Percentiles rank a stretch among this genome's conserved stretches.
Conservation (phyloP, 495 filamentous ascomycete genomes). For the Hyaloscypha variabilis region DNA sequence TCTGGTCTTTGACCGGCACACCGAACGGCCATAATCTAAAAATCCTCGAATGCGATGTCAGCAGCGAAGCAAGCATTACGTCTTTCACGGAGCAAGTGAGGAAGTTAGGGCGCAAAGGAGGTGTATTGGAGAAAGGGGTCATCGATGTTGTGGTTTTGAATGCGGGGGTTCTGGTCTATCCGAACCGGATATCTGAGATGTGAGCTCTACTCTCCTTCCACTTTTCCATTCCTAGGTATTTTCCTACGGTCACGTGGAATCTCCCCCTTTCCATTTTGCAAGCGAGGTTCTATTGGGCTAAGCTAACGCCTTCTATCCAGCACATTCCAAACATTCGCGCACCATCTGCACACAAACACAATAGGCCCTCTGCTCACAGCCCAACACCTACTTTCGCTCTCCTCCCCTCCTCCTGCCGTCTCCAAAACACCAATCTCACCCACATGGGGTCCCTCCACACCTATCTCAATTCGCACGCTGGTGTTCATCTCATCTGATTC, state of each 20-base stretch:
- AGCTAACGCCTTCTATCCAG: not conserved
- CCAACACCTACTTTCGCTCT: conserved; percentile 49
- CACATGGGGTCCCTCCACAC: conserved; percentile 20
- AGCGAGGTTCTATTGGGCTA: not conserved
- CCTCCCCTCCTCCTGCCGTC: conserved; percentile 34
- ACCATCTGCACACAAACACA: conserved; percentile 58
- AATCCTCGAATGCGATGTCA: conserved; percentile 55
- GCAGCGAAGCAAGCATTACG: conserved; percentile 51
- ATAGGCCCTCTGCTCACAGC: conserved; percentile 59
- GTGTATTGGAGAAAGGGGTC: conserved; percentile 33
- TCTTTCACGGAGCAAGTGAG: conserved; percentile 35
- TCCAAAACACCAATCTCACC: conserved; percentile 13
- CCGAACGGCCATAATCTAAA: conserved; percentile 42
- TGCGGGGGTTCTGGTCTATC: conserved; percentile 60
- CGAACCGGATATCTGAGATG: conserved; percentile 58
- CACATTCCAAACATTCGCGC: conserved; percentile 50
- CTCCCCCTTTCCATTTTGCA: not conserved
- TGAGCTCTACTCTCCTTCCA: conserved; percentile 29
- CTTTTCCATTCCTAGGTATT: not conserved
- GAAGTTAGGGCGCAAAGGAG: conserved; percentile 29
- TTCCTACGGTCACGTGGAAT: not conserved
- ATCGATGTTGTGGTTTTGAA: conserved; percentile 58
- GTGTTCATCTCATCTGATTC: conserved; percentile 31
- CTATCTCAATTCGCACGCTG: conserved; percentile 23
- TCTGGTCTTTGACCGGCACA: conserved; percentile 42